Conservation (phyloP, 2,329 filamentous ascomycete genomes). For the Colletotrichum sp. region DNA sequence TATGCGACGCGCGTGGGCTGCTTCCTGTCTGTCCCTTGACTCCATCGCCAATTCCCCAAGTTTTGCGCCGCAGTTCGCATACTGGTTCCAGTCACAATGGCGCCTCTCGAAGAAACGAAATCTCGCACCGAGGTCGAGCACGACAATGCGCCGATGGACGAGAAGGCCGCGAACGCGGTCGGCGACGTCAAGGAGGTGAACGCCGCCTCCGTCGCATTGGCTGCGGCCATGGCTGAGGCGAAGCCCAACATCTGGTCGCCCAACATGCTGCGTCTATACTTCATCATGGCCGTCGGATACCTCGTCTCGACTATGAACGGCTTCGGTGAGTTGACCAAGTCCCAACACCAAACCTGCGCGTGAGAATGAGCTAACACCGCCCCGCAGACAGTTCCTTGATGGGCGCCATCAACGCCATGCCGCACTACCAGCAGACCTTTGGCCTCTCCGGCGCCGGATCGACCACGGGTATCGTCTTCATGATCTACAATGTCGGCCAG, state of each 20-base stretch:
- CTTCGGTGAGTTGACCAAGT: conserved; percentile 23
- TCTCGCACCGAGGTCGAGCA: conserved; percentile 11
- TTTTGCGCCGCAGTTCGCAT: background rate
- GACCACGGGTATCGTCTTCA: conserved; percentile 47
- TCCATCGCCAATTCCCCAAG: background rate
- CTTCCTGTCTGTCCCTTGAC: background rate
- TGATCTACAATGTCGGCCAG: conserved; percentile 52
- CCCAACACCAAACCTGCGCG: background rate
- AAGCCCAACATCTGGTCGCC: conserved; percentile 36
- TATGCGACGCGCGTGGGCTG: background rate
- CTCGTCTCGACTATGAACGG: conserved; percentile 34
- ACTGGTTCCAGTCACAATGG: conserved; percentile 1
- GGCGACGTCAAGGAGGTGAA: conserved; percentile 36
- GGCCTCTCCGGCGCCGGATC: conserved; percentile 46
- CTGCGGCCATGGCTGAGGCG: conserved; percentile 36
- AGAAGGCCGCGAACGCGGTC: conserved; percentile 5
- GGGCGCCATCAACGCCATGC: conserved; percentile 49
- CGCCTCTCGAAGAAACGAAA: conserved; percentile 6
- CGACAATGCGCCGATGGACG: conserved; percentile 7
- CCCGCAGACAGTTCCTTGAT: conserved; percentile 44
- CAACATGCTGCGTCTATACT: conserved; percentile 36
- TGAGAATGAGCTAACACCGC: background rate
- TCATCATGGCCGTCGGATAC: conserved; percentile 29
- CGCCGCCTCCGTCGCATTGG: conserved; percentile 39
- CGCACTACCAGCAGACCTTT: conserved; percentile 49